A percentile compares a stretch with the other conserved stretches of the same genome.
Conservation (phyloP, 306 rosid genomes). For the Lagenaria siceraria region DNA sequence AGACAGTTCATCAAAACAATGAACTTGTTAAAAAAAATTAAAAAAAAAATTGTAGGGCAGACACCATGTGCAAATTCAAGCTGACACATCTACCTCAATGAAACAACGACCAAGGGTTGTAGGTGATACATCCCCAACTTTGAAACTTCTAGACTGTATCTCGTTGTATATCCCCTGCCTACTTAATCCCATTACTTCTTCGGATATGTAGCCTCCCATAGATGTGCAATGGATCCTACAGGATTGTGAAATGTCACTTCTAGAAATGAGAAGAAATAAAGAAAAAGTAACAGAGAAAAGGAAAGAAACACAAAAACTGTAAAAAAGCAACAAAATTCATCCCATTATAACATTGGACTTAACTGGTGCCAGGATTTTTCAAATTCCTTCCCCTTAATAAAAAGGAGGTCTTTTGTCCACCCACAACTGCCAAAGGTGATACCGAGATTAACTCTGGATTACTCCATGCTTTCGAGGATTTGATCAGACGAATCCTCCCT, state of each 20-base stretch:
- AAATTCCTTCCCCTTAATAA: constrained; percentile 69
- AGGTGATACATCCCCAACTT: constrained; percentile 42
- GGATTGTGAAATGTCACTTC: constrained; percentile 8
- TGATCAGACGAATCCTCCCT: constrained; percentile 58
- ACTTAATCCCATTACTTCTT: constrained; percentile 37
- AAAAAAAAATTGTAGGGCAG: not conserved
- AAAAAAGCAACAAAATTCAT: not conserved
- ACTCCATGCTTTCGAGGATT: constrained; percentile 58
- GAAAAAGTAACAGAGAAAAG: not conserved
- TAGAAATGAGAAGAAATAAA: not conserved
- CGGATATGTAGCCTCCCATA: constrained; percentile 48
- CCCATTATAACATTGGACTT: constrained; percentile 19
- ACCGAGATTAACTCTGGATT: constrained; percentile 75
- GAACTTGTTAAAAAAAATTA: not conserved
- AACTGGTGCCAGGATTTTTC: constrained; percentile 63
- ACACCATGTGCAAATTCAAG: not conserved
- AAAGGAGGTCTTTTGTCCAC: constrained; percentile 63
- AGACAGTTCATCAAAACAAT: not conserved
- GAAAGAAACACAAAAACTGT: too few relatives aligned
- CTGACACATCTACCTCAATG: constrained; percentile 53
- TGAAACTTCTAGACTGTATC: constrained; percentile 44
- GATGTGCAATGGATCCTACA: constrained; percentile 77
- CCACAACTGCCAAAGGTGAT: constrained; percentile 74
- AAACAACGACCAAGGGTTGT: constrained; percentile 70
- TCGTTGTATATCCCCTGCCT: constrained; percentile 41